These are phyloP conservation scores for Prototheca cutis DNA, from an alignment of 163 green algal species.

Conservation along the genomic window DNA sequence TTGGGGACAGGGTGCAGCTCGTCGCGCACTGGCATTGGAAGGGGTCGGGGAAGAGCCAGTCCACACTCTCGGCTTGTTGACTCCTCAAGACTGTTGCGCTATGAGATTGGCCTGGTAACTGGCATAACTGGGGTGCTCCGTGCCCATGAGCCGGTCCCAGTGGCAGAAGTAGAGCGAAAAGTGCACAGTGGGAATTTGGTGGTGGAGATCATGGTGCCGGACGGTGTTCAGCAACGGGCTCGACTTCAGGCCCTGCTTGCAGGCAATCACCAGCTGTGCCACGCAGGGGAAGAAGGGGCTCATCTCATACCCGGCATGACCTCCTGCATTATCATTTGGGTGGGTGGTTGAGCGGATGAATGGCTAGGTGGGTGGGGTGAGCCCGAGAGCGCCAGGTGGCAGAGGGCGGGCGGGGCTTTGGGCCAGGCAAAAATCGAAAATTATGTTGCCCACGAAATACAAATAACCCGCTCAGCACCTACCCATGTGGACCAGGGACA, in stretches of 20 bases:
- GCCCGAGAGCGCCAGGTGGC: too few species aligned
- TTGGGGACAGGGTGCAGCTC: too few species aligned
- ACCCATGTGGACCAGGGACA: slow-evolving; percentile 78
- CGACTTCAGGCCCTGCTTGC: not conserved
- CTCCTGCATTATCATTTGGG: slow-evolving; percentile 50
- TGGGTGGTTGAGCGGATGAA: too few species aligned
- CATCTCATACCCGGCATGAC: slow-evolving; percentile 81
- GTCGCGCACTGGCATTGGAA: too few species aligned
- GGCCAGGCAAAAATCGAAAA: not conserved
- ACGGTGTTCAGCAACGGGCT: slow-evolving; percentile 66
- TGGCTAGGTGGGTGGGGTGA: too few species aligned
- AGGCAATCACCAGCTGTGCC: slow-evolving; percentile 5
- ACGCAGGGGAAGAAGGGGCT: slow-evolving; percentile 73
- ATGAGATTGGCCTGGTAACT: not conserved
- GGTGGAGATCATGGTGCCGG: slow-evolving; percentile 88
- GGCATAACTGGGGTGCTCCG: slow-evolving; percentile 23
- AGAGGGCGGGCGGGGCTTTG: not conserved
- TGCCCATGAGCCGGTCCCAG: slow-evolving; percentile 61
- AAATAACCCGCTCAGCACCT: too few species aligned
- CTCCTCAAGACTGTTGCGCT: not conserved
- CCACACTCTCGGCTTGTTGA: not conserved
- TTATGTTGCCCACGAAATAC: not conserved
- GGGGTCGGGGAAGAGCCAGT: not conserved
- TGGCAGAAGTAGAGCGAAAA: slow-evolving; percentile 90
- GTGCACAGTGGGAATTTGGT: slow-evolving; percentile 62